Conservation (phyloP, 2,329 filamentous ascomycete species). For the Cladophialophora immunda region DNA sequence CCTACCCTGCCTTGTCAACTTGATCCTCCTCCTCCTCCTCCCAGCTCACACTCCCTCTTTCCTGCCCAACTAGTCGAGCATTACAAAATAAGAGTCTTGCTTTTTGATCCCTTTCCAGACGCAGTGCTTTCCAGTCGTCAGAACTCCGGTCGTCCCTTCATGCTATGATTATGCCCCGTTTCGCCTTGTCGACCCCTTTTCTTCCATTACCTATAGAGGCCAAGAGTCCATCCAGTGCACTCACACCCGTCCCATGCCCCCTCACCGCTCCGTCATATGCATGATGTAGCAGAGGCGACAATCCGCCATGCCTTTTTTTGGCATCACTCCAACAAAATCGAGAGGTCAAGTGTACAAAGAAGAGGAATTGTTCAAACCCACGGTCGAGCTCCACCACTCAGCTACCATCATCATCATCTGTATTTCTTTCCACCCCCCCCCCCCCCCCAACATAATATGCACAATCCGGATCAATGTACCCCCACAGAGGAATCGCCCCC, state of each 20-base stretch:
- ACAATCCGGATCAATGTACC: conserved; percentile 17
- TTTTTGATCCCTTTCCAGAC: conserved; percentile 26
- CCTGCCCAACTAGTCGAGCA: conserved; percentile 23
- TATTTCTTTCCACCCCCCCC: not conserved
- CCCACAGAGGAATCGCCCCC: conserved; percentile 1
- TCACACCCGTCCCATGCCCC: conserved; percentile 7
- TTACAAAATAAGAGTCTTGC: conserved; percentile 31
- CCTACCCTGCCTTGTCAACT: conserved; percentile 1
- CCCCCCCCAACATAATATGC: conserved; percentile 17
- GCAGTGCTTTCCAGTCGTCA: conserved; percentile 19
- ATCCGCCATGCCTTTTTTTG: conserved; percentile 17
- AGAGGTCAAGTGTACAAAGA: conserved; percentile 36
- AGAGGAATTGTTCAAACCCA: conserved; percentile 32
- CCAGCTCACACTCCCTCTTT: conserved; percentile 6
- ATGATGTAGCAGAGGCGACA: conserved; percentile 29
- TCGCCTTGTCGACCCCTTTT: conserved; percentile 16
- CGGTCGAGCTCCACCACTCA: conserved; percentile 6
- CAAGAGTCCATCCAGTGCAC: conserved; percentile 9
- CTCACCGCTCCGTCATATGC: conserved; percentile 33
- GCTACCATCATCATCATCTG: not conserved
- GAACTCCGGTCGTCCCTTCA: conserved; percentile 36
- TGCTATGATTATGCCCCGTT: conserved; percentile 31
- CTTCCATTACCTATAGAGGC: conserved; percentile 20
- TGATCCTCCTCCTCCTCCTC: conserved; percentile 6
- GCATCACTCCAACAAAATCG: conserved; percentile 25